Conservation (phyloP, 345 rosid genomes). For the Durio zibethinus region DNA sequence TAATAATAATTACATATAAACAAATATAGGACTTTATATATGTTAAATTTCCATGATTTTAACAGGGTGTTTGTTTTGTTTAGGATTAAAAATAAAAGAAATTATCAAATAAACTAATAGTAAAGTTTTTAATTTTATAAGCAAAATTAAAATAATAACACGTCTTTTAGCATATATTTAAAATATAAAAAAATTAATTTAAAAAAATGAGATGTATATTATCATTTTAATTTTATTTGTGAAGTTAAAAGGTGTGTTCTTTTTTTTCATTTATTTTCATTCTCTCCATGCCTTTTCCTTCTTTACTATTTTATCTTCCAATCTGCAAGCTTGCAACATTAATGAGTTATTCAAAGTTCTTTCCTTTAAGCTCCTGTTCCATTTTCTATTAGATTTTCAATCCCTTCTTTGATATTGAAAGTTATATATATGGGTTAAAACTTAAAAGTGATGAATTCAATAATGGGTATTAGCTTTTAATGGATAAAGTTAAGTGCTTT, state of each 20-base stretch:
- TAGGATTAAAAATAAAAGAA: too few relatives aligned
- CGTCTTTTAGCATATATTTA: too few relatives aligned
- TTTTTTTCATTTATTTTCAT: not conserved
- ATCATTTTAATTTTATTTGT: too few relatives aligned
- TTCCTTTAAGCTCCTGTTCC: not conserved
- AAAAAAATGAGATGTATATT: too few relatives aligned
- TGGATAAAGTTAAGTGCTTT: not conserved
- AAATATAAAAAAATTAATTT: too few relatives aligned
- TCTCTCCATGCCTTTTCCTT: not conserved
- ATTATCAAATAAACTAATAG: too few relatives aligned
- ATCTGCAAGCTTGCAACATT: not conserved
- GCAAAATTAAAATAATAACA: too few relatives aligned
- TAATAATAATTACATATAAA: too few relatives aligned
- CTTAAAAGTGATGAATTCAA: not conserved
- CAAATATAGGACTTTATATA: too few relatives aligned
- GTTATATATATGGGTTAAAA: not conserved
- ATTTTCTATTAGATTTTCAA: not conserved
- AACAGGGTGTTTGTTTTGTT: too few relatives aligned
- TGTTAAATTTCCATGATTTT: too few relatives aligned
- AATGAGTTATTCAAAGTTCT: conserved; percentile 2
- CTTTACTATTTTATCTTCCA: not conserved
- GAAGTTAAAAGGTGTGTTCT: not conserved
- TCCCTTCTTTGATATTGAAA: not conserved
- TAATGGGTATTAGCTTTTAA: not conserved
- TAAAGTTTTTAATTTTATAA: too few relatives aligned